Conservation (phyloP, 306 rosid genomes). For the Acmispon strigosus region DNA sequence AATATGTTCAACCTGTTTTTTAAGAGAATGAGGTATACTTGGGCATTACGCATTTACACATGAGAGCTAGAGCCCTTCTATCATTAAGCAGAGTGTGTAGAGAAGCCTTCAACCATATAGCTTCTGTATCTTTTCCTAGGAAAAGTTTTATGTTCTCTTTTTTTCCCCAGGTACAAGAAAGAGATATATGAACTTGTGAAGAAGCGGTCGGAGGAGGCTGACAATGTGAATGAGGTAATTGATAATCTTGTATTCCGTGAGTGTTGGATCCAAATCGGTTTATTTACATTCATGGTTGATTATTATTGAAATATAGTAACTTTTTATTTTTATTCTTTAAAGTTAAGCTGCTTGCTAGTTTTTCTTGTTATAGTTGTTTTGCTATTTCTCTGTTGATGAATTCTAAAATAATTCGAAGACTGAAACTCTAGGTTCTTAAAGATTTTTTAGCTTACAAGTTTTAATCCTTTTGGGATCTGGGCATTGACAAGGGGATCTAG, state of each 20-base stretch:
- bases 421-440: neutral
- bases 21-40: neutral
- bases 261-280: neutral
- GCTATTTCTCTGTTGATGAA: neutral
- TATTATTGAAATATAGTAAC: neutral
- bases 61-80: neutral
- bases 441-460: neutral
- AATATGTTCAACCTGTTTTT: conserved; percentile 2
- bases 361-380: neutral
- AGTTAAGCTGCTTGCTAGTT: neutral
- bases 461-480: neutral
- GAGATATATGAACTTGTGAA: conserved; percentile 68
- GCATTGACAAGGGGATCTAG: neutral
- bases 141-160: conserved; percentile 3
- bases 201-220: conserved; percentile 73
- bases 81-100: neutral
- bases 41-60: neutral
- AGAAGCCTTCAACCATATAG: conserved; percentile 1
- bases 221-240: conserved; percentile 63
- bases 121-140: neutral
- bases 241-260: conserved; percentile 6
- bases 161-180: conserved; percentile 64
- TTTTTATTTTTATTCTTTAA: too few species aligned
- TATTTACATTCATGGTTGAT: conserved; percentile 9
- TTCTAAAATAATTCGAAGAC: neutral